These are phyloP conservation scores for Tolypocladium ovalisporum DNA, from an alignment of 2,329 filamentous ascomycete species.

Conservation along the genomic window DNA sequence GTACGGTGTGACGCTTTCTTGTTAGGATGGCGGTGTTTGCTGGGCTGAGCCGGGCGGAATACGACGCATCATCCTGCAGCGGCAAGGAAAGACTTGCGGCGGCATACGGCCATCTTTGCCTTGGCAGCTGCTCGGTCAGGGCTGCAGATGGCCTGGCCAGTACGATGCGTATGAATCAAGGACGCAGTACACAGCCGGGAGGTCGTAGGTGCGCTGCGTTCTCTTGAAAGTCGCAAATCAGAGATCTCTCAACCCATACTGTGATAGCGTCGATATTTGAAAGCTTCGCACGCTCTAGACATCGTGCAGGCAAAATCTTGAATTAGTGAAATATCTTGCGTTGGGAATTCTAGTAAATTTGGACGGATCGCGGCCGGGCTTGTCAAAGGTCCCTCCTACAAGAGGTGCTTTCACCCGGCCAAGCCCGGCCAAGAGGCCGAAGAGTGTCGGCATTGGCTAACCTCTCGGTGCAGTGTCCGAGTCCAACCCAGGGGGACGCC, in stretches of 20 bases:
- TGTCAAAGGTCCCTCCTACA: background rate
- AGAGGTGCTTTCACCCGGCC: background rate
- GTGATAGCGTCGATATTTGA: no score
- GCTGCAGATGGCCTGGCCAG: no score
- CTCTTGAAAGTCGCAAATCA: no score
- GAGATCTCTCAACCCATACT: no score
- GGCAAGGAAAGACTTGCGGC: background rate
- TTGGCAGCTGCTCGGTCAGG: no score
- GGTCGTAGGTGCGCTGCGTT: no score
- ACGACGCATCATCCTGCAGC: background rate
- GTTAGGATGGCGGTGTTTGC: background rate
- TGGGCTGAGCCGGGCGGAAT: background rate
- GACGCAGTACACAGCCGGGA: no score
- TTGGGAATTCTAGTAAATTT: background rate
- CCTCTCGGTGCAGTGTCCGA: background rate
- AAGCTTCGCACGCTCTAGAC: background rate
- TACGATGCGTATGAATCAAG: no score
- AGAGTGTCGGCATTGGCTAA: conserved; percentile 8
- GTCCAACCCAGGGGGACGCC: background rate
- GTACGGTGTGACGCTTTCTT: background rate
- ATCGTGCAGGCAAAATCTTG: background rate
- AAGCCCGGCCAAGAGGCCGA: conserved; percentile 1
- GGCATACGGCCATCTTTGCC: no score
- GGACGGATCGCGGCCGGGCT: background rate
- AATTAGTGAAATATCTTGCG: background rate